Evolutionary conservation across 306 rosid species (phyloP).

Genomic region (Medicago lupulina): DNA sequence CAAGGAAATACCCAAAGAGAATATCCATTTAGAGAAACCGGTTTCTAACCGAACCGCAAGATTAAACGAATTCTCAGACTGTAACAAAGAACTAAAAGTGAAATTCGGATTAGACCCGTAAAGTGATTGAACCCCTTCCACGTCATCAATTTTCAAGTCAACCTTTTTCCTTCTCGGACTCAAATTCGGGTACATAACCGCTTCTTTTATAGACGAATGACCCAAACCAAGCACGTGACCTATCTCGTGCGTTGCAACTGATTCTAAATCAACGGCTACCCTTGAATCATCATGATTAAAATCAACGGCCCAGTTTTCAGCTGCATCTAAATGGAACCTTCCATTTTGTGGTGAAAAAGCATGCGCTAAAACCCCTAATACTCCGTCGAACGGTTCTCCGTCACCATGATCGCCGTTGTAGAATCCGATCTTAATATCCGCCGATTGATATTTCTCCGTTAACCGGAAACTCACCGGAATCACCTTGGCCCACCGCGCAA

Average conservation of each 20-base stretch:
- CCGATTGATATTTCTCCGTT: slow-evolving; percentile 49
- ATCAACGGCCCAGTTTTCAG: slow-evolving; percentile 89
- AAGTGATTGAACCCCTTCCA: slow-evolving; percentile 81
- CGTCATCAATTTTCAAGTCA: slow-evolving; percentile 81
- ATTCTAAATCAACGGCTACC: slow-evolving; percentile 90
- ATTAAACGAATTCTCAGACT: slow-evolving; percentile 57
- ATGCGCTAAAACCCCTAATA: slow-evolving; percentile 81
- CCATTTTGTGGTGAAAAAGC: slow-evolving; percentile 95
- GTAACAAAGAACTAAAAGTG: slow-evolving; percentile 55
- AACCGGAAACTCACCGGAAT: slow-evolving; percentile 80
- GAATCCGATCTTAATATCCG: slow-evolving; percentile 83
- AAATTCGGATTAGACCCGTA: slow-evolving; percentile 93
- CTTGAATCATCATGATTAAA: slow-evolving; percentile 60
- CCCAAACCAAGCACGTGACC: slow-evolving; percentile 93
- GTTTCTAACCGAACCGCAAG: slow-evolving; percentile 41
- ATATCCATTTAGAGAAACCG: slow-evolving; percentile 39
- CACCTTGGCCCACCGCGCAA: slow-evolving; percentile 82
- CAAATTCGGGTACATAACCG: slow-evolving; percentile 89
- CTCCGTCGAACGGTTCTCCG: slow-evolving; percentile 92
- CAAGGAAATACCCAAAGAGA: slow-evolving; percentile 35
- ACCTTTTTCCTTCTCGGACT: slow-evolving; percentile 78
- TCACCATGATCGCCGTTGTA: slow-evolving; percentile 86
- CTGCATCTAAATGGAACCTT: slow-evolving; percentile 84
- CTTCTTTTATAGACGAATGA: slow-evolving; percentile 75
- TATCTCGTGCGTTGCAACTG: slow-evolving; percentile 96